Percentiles rank a stretch among this genome's conserved stretches.
These are phyloP conservation scores for Chrysanthemum lavandulifolium DNA, from an alignment of 129 eudicot genomes.

Conservation along the genomic window DNA sequence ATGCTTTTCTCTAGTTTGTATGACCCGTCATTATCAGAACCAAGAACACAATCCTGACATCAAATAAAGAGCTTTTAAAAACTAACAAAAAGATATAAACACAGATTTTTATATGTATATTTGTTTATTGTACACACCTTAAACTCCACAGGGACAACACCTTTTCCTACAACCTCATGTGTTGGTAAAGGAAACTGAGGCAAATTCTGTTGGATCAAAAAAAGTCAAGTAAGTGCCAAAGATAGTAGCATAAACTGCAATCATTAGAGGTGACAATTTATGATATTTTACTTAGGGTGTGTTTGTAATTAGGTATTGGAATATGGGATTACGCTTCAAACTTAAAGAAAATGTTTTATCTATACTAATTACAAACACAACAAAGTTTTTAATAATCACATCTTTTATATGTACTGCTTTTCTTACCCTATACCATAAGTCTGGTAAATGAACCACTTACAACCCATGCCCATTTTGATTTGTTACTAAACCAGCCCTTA, in stretches of 20 bases:
- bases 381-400: too few relatives aligned
- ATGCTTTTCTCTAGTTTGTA: constrained; percentile 35
- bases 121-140: constrained; percentile 36
- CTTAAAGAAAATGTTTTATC: too few relatives aligned
- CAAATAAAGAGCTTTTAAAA: background rate
- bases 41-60: constrained; percentile 52
- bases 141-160: constrained; percentile 49
- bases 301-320: too few relatives aligned
- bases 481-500: too few relatives aligned
- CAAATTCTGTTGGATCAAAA: constrained; percentile 43
- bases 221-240: background rate
- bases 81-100: background rate
- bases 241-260: background rate
- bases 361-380: too few relatives aligned
- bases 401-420: too few relatives aligned
- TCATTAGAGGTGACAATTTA: background rate
- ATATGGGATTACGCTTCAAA: too few relatives aligned
- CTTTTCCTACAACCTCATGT: constrained; percentile 53
- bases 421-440: too few relatives aligned
- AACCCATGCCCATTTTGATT: background rate
- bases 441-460: too few relatives aligned
- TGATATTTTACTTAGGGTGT: too few relatives aligned
- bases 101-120: too few relatives aligned
- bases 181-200: constrained; percentile 79
- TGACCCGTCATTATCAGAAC: constrained; percentile 34